A percentile compares a stretch with the other conserved stretches of the same genome.
Evolutionary conservation across 2,329 filamentous ascomycete species (phyloP).

Genomic region (Teratosphaeria gauchensis): DNA sequence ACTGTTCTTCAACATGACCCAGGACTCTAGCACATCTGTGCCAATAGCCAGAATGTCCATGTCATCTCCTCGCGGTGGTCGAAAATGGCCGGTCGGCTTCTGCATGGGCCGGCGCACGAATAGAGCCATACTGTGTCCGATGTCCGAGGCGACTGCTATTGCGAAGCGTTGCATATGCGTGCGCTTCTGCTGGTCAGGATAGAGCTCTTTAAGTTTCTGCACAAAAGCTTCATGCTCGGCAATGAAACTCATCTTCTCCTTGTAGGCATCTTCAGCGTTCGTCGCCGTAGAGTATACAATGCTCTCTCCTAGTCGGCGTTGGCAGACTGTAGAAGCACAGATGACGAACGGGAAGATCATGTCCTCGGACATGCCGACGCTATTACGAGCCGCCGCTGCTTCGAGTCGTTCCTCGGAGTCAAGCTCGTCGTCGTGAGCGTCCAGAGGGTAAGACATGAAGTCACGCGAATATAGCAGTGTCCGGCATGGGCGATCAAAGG

Average conservation of each 20-base stretch:
- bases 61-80: neutral
- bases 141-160: neutral
- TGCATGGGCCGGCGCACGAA: neutral
- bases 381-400: neutral
- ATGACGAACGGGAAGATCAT: neutral
- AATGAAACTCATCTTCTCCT: neutral
- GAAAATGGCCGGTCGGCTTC: neutral
- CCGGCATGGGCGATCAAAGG: neutral
- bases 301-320: neutral
- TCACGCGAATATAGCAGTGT: neutral
- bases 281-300: neutral
- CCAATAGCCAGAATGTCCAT: neutral
- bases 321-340: neutral
- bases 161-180: neutral
- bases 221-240: neutral
- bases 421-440: neutral
- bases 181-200: neutral
- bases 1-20: neutral
- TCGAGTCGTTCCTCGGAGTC: neutral
- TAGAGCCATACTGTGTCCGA: neutral
- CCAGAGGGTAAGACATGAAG: neutral
- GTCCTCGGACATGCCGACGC: neutral
- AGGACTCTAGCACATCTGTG: neutral
- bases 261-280: neutral
- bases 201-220: neutral